Evolutionary conservation across 306 rosid species (phyloP).

Genomic region (Comarum palustre): DNA sequence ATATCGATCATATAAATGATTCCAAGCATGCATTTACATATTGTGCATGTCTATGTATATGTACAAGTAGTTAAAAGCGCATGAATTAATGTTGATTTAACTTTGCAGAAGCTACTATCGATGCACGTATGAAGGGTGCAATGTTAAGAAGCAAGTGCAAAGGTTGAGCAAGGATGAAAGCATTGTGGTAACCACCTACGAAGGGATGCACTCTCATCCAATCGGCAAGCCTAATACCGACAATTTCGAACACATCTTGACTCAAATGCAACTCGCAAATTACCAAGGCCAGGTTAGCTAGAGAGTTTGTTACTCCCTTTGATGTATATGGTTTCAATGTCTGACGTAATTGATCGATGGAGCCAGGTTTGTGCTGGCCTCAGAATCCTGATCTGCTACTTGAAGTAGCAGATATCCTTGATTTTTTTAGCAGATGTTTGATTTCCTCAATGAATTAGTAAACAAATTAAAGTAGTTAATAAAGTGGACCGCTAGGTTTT

Average conservation of each 20-base stretch:
- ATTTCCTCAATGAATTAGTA: background rate
- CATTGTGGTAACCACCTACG: constrained; percentile 81
- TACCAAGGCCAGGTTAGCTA: constrained; percentile 28
- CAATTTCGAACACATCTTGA: constrained; percentile 81
- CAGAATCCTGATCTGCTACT: background rate
- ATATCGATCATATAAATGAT: too few relatives aligned
- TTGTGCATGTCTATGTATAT: background rate
- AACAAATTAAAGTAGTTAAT: background rate
- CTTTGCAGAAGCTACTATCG: constrained; percentile 77
- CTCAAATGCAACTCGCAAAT: constrained; percentile 63
- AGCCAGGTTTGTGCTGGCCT: background rate
- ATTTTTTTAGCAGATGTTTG: background rate
- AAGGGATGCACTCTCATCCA: constrained; percentile 82
- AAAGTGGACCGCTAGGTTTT: background rate
- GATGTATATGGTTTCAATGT: background rate
- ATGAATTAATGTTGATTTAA: background rate
- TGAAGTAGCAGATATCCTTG: background rate
- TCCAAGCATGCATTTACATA: too few relatives aligned
- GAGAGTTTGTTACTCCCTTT: background rate
- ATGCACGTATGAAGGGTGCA: constrained; percentile 83
- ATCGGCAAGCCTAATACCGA: constrained; percentile 60
- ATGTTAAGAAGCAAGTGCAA: constrained; percentile 93
- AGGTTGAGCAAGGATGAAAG: constrained; percentile 78
- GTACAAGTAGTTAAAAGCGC: background rate
- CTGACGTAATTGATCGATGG: background rate